Evolutionary conservation across 192 early-diverging fungal species (phyloP).

Genomic region (Rhizoclosmatium globosum): DNA sequence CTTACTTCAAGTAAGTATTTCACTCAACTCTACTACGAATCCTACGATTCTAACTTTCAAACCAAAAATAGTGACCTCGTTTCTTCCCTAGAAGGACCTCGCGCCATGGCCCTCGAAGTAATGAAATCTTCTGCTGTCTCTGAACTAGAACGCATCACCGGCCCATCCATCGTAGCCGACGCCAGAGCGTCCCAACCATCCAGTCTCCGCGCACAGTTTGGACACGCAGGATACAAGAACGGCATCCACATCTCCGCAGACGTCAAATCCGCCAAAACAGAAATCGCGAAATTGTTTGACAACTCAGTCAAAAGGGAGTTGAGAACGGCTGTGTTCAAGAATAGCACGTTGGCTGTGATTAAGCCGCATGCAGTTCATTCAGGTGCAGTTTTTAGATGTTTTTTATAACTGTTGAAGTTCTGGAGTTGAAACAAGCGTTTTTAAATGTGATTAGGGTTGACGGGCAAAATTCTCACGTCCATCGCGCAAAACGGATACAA

Average conservation of each 20-base stretch:
- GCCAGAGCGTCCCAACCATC: constrained; percentile 3
- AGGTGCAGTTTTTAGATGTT: constrained; percentile 42
- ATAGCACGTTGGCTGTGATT: constrained; percentile 61
- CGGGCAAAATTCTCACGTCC: constrained; percentile 50
- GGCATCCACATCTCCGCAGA: background rate
- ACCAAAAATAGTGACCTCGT: constrained; percentile 25
- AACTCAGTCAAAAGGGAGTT: background rate
- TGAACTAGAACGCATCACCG: constrained; percentile 8
- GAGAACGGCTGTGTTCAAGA: constrained; percentile 53
- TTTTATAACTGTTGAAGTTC: background rate
- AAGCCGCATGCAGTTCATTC: constrained; percentile 61
- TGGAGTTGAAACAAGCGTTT: background rate
- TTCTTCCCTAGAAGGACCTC: constrained; percentile 31
- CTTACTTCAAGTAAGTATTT: constrained; percentile 29
- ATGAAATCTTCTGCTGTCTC: constrained; percentile 38
- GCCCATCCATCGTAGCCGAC: constrained; percentile 29
- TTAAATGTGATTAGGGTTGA: constrained; percentile 39
- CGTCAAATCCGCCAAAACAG: constrained; percentile 15
- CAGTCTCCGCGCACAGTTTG: constrained; percentile 25
- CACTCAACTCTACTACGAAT: background rate
- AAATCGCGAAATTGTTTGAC: constrained; percentile 36
- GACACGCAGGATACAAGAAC: constrained; percentile 30
- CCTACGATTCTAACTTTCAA: background rate
- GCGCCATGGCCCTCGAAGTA: constrained; percentile 43
- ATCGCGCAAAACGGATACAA: constrained; percentile 49